A percentile compares a stretch with the other conserved stretches of the same genome.
These are phyloP conservation scores for Scedosporium dehoogii DNA, from an alignment of 2,329 filamentous ascomycete species.

Conservation along the genomic window DNA sequence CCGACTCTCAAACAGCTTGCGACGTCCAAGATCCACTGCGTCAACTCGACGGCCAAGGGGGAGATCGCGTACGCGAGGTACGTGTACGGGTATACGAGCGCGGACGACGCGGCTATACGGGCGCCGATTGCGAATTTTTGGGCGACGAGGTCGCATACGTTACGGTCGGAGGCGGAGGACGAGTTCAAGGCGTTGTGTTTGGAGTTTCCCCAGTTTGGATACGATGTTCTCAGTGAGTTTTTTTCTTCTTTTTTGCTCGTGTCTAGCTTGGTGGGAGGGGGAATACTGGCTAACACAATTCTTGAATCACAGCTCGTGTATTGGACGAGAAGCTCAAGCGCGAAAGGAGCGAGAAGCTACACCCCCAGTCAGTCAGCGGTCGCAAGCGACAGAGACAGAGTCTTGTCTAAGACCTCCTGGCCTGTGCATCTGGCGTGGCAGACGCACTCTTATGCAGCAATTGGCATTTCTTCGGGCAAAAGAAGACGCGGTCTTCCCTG, in stretches of 20 bases:
- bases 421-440: neutral
- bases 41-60: conserved; percentile 76
- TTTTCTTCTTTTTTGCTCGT: neutral
- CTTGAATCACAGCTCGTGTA: conserved; percentile 40
- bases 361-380: conserved; percentile 36
- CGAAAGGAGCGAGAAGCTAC: conserved; percentile 50
- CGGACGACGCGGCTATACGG: conserved; percentile 63
- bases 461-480: neutral
- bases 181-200: conserved; percentile 80
- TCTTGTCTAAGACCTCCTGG: neutral
- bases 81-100: conserved; percentile 67
- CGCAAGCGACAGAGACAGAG: conserved; percentile 39
- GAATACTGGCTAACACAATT: conserved; percentile 11
- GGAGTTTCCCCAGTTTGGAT: conserved; percentile 85
- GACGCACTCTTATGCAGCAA: no score
- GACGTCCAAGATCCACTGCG: conserved; percentile 84
- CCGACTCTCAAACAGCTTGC: conserved; percentile 63
- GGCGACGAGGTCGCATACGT: conserved; percentile 69
- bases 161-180: conserved; percentile 75
- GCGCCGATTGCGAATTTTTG: conserved; percentile 84
- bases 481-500: no score
- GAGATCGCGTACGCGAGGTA: conserved; percentile 89
- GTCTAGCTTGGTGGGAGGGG: conserved; percentile 7
- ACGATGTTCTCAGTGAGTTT: conserved; percentile 72
- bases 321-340: conserved; percentile 58